Percentiles rank a stretch among this genome's conserved stretches.
Conservation (phyloP, 257 asterid genomes). For the Linderniella brevidens region DNA sequence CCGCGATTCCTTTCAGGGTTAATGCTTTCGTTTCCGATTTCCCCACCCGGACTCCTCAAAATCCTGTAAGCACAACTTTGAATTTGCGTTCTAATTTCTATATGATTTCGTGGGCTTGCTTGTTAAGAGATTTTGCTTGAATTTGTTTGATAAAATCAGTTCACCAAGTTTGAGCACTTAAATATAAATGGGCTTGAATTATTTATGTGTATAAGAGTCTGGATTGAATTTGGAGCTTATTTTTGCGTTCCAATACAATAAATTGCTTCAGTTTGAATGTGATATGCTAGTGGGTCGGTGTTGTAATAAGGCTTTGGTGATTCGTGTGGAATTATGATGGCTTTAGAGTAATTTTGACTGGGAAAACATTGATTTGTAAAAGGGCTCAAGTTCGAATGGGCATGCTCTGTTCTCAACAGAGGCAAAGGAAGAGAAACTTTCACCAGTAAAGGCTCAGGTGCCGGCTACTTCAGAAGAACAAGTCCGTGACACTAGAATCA, state of each 20-base stretch:
- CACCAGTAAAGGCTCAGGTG: conserved; percentile 16
- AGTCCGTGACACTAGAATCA: conserved; percentile 36
- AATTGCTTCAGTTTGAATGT: background rate
- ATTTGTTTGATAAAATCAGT: too few species aligned
- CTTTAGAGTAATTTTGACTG: background rate
- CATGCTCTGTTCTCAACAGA: conserved; percentile 53
- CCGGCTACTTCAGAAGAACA: conserved; percentile 23
- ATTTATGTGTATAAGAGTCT: too few species aligned
- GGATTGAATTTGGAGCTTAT: background rate
- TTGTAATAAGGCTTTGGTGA: too few species aligned
- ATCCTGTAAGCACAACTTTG: conserved; percentile 21
- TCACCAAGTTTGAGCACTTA: too few species aligned
- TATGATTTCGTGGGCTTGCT: background rate
- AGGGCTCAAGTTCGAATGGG: conserved; percentile 35
- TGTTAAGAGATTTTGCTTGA: background rate
- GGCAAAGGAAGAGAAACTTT: conserved; percentile 26
- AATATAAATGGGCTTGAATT: too few species aligned
- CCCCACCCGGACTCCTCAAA: conserved; percentile 34
- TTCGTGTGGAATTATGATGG: background rate
- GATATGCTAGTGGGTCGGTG: too few species aligned
- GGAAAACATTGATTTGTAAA: conserved; percentile 13
- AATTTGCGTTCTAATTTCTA: background rate
- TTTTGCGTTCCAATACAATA: background rate
- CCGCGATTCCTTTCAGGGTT: conserved; percentile 21
- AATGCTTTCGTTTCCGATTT: conserved; percentile 57